These are phyloP conservation scores for Marasmius sp. DNA, from an alignment of 1,284 basidiomycete species.

Conservation along the genomic window DNA sequence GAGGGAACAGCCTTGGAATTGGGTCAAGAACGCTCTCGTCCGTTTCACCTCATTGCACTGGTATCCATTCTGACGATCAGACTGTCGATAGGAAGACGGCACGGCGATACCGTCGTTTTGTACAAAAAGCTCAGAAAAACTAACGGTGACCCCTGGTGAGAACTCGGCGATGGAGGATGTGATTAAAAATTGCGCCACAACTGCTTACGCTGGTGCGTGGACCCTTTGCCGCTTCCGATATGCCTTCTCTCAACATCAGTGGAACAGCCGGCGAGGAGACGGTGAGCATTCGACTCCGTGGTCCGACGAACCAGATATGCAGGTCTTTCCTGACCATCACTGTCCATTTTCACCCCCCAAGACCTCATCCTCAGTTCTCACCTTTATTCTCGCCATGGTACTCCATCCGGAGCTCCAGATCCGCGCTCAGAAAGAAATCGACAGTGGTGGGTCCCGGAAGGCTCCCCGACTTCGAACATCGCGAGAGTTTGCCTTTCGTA, in stretches of 20 bases:
- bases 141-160: not conserved
- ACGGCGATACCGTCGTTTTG: not conserved
- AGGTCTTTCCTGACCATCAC: too few species aligned
- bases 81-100: not conserved
- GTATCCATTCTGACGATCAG: not conserved
- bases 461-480: conserved; percentile 34
- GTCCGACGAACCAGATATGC: too few species aligned
- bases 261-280: conserved; percentile 31
- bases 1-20: too few species aligned
- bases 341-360: not conserved
- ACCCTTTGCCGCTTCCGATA: not conserved
- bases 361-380: conserved; percentile 21
- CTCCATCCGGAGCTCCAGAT: conserved; percentile 29
- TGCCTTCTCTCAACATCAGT: not conserved
- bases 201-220: not conserved
- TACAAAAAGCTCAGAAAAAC: not conserved
- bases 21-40: not conserved
- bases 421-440: conserved; percentile 31
- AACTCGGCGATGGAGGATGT: not conserved
- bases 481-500: conserved; percentile 29
- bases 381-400: conserved; percentile 28
- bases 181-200: not conserved
- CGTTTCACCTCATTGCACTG: not conserved
- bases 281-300: conserved; percentile 14
- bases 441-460: conserved; percentile 24